Evolutionary conservation across 352 stramenopile genomes (phyloP).

Genomic region (Globisporangium nagaii): DNA sequence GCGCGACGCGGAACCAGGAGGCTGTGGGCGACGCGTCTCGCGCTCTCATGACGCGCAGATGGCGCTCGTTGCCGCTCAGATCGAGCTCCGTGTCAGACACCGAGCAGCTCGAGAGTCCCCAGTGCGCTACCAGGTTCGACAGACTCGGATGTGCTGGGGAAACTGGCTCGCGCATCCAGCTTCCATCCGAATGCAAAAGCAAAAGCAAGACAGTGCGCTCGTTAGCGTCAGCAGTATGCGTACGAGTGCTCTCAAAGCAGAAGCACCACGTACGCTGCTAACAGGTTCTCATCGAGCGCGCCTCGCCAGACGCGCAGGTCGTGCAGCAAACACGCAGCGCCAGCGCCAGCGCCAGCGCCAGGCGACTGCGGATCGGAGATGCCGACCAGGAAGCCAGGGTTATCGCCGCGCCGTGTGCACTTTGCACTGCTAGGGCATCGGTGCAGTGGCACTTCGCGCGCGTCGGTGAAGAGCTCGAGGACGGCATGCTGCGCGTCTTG

Average conservation of each 20-base stretch:
- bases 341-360: no score
- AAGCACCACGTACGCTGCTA: constrained; percentile 1
- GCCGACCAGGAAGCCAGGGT: constrained; percentile 1
- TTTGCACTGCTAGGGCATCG: neutral
- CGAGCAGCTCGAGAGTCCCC: constrained; percentile 12
- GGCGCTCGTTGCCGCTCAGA: constrained; percentile 7
- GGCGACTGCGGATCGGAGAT: neutral
- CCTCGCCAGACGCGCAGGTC: constrained; percentile 15
- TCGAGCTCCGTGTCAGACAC: constrained; percentile 8
- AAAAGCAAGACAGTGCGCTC: neutral
- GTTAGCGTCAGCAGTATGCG: neutral
- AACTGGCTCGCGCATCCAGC: constrained; percentile 2
- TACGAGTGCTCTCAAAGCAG: neutral
- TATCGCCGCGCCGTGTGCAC: neutral
- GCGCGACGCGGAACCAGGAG: constrained; percentile 4
- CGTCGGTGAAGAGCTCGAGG: constrained; percentile 7
- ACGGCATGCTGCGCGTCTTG: neutral
- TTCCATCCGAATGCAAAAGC: no score
- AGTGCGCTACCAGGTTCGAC: constrained; percentile 2
- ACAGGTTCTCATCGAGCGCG: neutral
- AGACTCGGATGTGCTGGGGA: neutral
- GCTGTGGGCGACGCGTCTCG: neutral
- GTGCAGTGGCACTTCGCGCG: neutral
- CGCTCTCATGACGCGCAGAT: neutral
- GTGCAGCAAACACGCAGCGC: constrained; percentile 3